Evolutionary conservation across 208 protist genomes (phyloP).

Genomic region (Entamoeba invadens): DNA sequence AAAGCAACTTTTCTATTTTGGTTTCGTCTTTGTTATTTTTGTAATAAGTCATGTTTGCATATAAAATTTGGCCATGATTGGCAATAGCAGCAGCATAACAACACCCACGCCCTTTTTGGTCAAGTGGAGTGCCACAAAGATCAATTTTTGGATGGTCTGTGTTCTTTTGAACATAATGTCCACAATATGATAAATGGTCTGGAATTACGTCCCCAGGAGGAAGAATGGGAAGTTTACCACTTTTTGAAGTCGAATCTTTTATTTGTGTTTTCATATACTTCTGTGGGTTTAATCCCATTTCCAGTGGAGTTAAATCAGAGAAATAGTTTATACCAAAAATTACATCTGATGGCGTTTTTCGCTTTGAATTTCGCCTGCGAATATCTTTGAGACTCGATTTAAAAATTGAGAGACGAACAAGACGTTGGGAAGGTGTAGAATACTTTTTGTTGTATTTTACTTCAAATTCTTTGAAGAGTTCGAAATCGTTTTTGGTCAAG

Average conservation of each 20-base stretch:
- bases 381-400: not conserved
- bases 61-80: not conserved
- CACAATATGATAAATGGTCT: not conserved
- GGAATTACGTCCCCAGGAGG: not conserved
- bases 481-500: not conserved
- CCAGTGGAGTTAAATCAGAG: not conserved
- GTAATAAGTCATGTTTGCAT: not conserved
- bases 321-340: not conserved
- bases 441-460: not conserved
- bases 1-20: not conserved
- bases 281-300: not conserved
- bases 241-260: not conserved
- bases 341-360: not conserved
- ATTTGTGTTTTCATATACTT: not conserved
- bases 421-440: not conserved
- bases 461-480: not conserved
- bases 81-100: not conserved
- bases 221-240: not conserved
- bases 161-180: not conserved
- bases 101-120: not conserved
- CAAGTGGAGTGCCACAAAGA: not conserved
- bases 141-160: not conserved
- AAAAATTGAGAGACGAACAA: not conserved
- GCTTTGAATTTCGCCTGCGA: not conserved
- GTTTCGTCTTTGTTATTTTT: no score